A percentile compares a stretch with the other conserved stretches of the same genome.
Evolutionary conservation across 176 grass and related monocot genomes (phyloP).

Genomic region (Carex cristatella): DNA sequence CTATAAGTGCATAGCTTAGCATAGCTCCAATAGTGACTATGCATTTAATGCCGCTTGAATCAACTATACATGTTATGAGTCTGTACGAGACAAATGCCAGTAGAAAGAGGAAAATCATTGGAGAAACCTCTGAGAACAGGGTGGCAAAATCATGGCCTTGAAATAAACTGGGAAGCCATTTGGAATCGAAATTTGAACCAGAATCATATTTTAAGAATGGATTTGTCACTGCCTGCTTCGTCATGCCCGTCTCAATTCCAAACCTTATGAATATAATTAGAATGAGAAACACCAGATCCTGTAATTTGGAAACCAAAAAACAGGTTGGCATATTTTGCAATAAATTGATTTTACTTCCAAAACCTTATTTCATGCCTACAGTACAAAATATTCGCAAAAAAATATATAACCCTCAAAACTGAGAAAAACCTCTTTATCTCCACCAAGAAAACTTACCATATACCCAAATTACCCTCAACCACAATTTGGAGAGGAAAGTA

Average conservation of each 20-base stretch:
- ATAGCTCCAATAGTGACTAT: slow-evolving; percentile 38
- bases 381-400: neutral
- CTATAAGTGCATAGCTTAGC: slow-evolving; percentile 59
- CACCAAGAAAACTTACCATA: neutral
- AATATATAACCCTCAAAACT: neutral
- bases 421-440: neutral
- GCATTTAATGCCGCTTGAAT: slow-evolving; percentile 45
- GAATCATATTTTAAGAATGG: slow-evolving; percentile 45
- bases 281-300: slow-evolving; percentile 77
- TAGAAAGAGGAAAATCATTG: slow-evolving; percentile 46
- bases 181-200: slow-evolving; percentile 16
- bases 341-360: neutral
- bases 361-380: neutral
- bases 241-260: slow-evolving; percentile 77
- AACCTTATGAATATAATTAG: slow-evolving; percentile 56
- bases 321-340: slow-evolving; percentile 28
- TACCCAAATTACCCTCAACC: neutral
- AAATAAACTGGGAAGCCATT: slow-evolving; percentile 28
- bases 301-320: slow-evolving; percentile 15
- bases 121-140: slow-evolving; percentile 45
- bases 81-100: slow-evolving; percentile 44
- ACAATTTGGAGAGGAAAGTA: neutral
- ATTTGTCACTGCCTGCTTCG: slow-evolving; percentile 58
- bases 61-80: slow-evolving; percentile 28
- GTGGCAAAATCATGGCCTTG: slow-evolving; percentile 35